Conservation (phyloP, 2,329 filamentous ascomycete genomes). For the Aspergillus terreus region DNA sequence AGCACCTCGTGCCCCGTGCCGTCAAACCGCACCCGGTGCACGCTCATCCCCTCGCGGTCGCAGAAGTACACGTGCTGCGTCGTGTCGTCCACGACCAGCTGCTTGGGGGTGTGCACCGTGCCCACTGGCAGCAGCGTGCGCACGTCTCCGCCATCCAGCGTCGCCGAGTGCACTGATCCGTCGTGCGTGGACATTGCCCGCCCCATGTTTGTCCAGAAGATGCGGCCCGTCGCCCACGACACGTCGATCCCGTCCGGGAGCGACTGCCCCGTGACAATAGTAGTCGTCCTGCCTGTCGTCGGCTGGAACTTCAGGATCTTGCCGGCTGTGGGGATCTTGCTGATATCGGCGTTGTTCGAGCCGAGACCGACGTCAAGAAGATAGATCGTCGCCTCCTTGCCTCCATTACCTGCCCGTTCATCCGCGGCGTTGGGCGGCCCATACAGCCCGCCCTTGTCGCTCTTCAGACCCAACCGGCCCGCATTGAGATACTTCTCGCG, state of each 20-base stretch:
- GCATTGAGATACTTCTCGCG: conserved; percentile 43
- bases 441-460: conserved; percentile 39
- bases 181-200: conserved; percentile 30
- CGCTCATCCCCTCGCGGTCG: conserved; percentile 42
- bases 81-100: conserved; percentile 30
- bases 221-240: conserved; percentile 25
- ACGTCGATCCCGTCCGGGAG: conserved; percentile 48
- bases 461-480: conserved; percentile 42
- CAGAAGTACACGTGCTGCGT: conserved; percentile 37
- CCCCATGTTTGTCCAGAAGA: conserved; percentile 55
- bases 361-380: conserved; percentile 24
- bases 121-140: conserved; percentile 43
- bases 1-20: conserved; percentile 35
- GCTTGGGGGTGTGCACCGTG: conserved; percentile 48
- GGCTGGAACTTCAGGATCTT: conserved; percentile 10
- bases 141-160: conserved; percentile 48
- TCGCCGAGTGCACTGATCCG: conserved; percentile 43
- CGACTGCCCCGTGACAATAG: conserved; percentile 14
- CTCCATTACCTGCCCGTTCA: conserved; percentile 3
- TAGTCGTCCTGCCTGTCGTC: conserved; percentile 12
- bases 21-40: conserved; percentile 35
- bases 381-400: conserved; percentile 13
- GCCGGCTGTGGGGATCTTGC: conserved; percentile 10
- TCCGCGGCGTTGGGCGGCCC: conserved; percentile 2
- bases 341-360: conserved; percentile 14